phyloP scores from a whole-genome alignment of 768 basidiomycete genomes.

The Leccinum longicurvipes region DNA sequence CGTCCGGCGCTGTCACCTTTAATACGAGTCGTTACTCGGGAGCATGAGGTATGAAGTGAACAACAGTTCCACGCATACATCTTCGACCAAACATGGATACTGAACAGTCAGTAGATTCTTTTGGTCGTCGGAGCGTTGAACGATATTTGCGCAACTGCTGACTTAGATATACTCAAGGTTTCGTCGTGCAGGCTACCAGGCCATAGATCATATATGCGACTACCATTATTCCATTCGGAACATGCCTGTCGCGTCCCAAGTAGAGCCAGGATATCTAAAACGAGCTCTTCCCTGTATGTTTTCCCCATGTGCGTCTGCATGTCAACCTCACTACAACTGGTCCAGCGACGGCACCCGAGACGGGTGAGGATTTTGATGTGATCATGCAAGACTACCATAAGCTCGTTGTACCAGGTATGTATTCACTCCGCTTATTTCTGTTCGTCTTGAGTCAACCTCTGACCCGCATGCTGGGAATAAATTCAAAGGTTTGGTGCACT shows the following conservation, averaged over 20 bases:
- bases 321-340: background rate
- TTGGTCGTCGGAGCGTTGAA: background rate
- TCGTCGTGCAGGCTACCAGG: conserved; percentile 79
- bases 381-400: conserved; percentile 79
- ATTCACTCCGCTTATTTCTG: too few relatives aligned
- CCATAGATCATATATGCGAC: conserved; percentile 86
- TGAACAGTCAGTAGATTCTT: conserved; percentile 3
- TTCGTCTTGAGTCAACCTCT: background rate
- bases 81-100: conserved; percentile 5
- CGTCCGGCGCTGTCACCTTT: too few relatives aligned
- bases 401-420: conserved; percentile 70
- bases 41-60: too few relatives aligned
- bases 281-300: conserved; percentile 58
- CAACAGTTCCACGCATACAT: background rate
- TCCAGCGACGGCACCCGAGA: conserved; percentile 54
- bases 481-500: conserved; percentile 46
- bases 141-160: background rate
- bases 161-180: conserved; percentile 50
- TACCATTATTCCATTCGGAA: conserved; percentile 70
- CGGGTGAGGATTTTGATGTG: conserved; percentile 66
- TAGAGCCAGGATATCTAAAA: conserved; percentile 79
- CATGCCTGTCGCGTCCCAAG: conserved; percentile 63
- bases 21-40: too few relatives aligned
- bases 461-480: background rate
- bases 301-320: background rate